A percentile compares a stretch with the other conserved stretches of the same genome.
Evolutionary conservation across 148 eudicot species (phyloP).

Genomic region (Pouteria glomerata): DNA sequence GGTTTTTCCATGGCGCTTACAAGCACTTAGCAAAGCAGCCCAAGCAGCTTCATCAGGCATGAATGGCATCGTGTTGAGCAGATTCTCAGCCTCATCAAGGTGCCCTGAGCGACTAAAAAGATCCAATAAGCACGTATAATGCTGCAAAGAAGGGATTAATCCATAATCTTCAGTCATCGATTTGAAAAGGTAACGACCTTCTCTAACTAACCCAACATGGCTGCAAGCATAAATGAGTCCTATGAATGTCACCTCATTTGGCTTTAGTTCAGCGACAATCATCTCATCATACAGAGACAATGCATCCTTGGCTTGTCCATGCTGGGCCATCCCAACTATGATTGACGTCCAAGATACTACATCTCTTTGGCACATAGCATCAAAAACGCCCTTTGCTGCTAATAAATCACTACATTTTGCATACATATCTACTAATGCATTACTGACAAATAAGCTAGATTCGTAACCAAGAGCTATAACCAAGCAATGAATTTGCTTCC

Average conservation of each 20-base stretch:
- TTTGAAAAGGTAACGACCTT: conserved; percentile 48
- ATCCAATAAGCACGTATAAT: conserved; percentile 70
- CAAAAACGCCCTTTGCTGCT: conserved; percentile 46
- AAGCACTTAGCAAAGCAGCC: conserved; percentile 69
- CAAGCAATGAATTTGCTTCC: conserved; percentile 59
- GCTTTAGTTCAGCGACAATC: conserved; percentile 46
- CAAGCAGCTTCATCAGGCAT: conserved; percentile 74
- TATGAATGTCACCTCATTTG: conserved; percentile 66
- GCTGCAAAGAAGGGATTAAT: conserved; percentile 56
- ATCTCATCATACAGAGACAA: conserved; percentile 53
- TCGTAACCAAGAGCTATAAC: conserved; percentile 54
- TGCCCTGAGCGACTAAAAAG: conserved; percentile 60
- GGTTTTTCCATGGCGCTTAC: conserved; percentile 41
- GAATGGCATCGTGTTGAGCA: conserved; percentile 58
- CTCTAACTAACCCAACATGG: conserved; percentile 64
- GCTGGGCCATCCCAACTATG: conserved; percentile 74
- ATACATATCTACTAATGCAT: conserved; percentile 71
- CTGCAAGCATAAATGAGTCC: conserved; percentile 75
- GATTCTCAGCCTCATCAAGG: conserved; percentile 58
- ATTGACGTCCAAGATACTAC: conserved; percentile 79
- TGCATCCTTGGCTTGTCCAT: conserved; percentile 63
- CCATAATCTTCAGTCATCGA: conserved; percentile 51
- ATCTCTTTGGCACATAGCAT: conserved; percentile 35
- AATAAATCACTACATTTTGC: conserved; percentile 68
- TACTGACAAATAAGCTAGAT: conserved; percentile 37